phyloP scores from a whole-genome alignment of 2,329 filamentous ascomycete genomes.

The Colletotrichum sp. region DNA sequence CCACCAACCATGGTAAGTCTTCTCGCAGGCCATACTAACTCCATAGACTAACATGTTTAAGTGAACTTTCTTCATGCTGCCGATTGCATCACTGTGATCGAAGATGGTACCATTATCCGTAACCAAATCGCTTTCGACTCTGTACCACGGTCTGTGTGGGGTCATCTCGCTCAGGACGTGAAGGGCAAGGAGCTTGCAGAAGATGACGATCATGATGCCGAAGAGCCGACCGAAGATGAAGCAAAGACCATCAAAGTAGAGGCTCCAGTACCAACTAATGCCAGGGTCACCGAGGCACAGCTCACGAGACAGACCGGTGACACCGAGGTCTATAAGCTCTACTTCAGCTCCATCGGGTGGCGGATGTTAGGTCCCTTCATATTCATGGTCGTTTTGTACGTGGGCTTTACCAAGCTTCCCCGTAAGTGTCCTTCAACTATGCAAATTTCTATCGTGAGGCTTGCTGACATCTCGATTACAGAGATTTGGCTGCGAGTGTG shows the following conservation, averaged over 20 bases:
- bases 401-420: slow-evolving; percentile 27
- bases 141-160: slow-evolving; percentile 22
- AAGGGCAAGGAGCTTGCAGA: background rate
- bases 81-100: slow-evolving; percentile 29
- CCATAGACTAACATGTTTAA: background rate
- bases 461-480: background rate
- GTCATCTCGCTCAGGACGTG: slow-evolving; percentile 12
- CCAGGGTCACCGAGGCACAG: slow-evolving; percentile 22
- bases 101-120: slow-evolving; percentile 22
- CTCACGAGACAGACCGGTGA: slow-evolving; percentile 32
- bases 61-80: slow-evolving; percentile 28
- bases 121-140: slow-evolving; percentile 28
- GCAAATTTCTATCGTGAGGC: background rate
- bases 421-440: slow-evolving; percentile 23
- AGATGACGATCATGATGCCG: background rate
- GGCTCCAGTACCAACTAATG: background rate
- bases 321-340: slow-evolving; percentile 31
- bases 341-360: slow-evolving; percentile 28
- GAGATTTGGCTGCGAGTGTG: slow-evolving; percentile 37
- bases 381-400: slow-evolving; percentile 22
- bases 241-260: background rate
- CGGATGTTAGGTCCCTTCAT: slow-evolving; percentile 24
- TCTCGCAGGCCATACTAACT: background rate
- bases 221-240: background rate
- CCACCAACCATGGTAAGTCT: slow-evolving; percentile 40